Conservation (phyloP, 225 moss, liverwort and hornwort genomes). For the Straminergon stramineum region DNA sequence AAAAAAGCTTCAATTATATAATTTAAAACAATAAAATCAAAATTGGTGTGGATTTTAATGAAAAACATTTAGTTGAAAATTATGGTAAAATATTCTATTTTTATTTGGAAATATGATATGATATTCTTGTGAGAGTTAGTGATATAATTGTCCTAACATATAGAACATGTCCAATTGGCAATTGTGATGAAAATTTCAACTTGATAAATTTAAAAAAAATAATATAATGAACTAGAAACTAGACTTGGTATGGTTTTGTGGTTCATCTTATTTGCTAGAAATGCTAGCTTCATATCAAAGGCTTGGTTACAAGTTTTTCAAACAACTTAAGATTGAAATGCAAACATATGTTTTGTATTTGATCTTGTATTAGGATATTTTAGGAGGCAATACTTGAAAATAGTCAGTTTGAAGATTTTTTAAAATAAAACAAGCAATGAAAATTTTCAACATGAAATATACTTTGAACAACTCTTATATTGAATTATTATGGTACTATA, state of each 20-base stretch:
- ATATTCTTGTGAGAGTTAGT: background rate
- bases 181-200: background rate
- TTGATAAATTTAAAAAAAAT: background rate
- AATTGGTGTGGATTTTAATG: background rate
- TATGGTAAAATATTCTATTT: background rate
- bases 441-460: background rate
- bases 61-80: background rate
- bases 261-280: background rate
- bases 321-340: background rate
- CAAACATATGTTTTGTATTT: background rate
- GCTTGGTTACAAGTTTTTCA: background rate
- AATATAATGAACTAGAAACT: background rate
- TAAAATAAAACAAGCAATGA: background rate
- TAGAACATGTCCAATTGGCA: accelerated
- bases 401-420: accelerated
- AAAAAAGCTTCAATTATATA: background rate
- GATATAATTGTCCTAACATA: background rate
- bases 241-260: background rate
- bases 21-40: background rate
- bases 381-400: background rate
- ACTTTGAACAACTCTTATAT: background rate
- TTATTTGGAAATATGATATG: background rate
- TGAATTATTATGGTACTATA: background rate
- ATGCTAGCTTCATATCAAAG: background rate
- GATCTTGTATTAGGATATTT: background rate